These are phyloP conservation scores for Protomyces lactucae-debilis DNA, from an alignment of 1,139 yeast species.

Conservation along the genomic window DNA sequence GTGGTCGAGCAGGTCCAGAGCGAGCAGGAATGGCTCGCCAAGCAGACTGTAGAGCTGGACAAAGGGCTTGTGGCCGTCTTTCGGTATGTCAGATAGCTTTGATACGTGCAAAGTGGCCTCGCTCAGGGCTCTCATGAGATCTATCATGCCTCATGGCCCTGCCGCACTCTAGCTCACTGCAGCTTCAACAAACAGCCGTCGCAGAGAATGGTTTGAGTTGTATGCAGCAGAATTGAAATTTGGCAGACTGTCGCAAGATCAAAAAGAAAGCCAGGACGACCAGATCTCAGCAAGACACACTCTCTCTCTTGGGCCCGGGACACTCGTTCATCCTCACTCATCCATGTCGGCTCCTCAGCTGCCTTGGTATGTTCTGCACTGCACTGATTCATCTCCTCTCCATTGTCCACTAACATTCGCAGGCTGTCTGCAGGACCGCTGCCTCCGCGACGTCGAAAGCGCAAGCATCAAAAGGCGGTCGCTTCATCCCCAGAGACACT, in stretches of 20 bases:
- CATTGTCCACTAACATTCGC: neutral
- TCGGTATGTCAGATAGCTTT: no score
- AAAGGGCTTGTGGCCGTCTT: neutral
- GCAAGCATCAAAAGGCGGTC: neutral
- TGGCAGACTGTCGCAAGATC: no score
- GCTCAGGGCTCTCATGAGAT: no score
- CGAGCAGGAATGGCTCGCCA: slow-evolving; percentile 20
- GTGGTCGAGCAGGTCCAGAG: slow-evolving; percentile 16
- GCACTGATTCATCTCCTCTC: neutral
- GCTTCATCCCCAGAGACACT: neutral
- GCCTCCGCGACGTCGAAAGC: slow-evolving; percentile 14
- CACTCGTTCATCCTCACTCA: neutral
- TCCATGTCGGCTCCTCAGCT: neutral
- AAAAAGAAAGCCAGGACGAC: no score
- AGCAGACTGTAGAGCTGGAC: slow-evolving; percentile 1
- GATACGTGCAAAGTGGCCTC: no score
- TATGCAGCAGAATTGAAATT: no score
- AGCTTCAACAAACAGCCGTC: no score
- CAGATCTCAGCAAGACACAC: neutral
- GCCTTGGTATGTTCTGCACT: neutral
- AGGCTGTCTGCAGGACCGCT: slow-evolving; percentile 25
- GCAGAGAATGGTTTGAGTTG: no score
- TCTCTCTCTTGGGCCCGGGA: neutral
- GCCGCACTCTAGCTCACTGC: no score
- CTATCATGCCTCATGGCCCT: no score